Evolutionary conservation across 495 filamentous ascomycete species (phyloP).

Genomic region (Annulohypoxylon stygium): DNA sequence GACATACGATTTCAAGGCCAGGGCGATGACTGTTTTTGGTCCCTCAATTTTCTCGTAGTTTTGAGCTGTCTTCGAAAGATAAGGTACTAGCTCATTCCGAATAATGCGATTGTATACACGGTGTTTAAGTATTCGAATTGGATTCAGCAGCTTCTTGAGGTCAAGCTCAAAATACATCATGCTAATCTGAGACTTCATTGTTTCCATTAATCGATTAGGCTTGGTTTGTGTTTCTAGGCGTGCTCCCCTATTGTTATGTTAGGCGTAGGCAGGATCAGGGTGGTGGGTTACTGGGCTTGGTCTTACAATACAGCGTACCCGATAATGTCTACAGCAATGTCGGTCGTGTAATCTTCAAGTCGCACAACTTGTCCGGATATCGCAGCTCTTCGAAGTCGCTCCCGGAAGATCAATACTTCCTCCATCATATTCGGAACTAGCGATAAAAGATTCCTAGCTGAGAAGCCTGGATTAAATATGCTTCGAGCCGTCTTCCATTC

Average conservation of each 20-base stretch:
- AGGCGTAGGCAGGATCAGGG: slow-evolving; percentile 1
- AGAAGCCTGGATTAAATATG: slow-evolving; percentile 64
- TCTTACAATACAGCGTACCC: slow-evolving; percentile 57
- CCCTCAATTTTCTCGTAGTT: slow-evolving; percentile 45
- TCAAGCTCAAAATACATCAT: slow-evolving; percentile 39
- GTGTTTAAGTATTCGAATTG: slow-evolving; percentile 22
- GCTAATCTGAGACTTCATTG: slow-evolving; percentile 39
- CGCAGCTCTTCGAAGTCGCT: slow-evolving; percentile 50
- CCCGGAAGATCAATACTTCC: slow-evolving; percentile 53
- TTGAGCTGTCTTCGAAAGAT: slow-evolving; percentile 33
- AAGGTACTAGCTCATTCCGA: slow-evolving; percentile 28
- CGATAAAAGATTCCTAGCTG: slow-evolving; percentile 54
- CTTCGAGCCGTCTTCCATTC: slow-evolving; percentile 59
- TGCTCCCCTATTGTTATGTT: slow-evolving; percentile 23
- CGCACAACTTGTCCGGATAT: slow-evolving; percentile 50
- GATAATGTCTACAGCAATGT: slow-evolving; percentile 61
- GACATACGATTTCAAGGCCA: slow-evolving; percentile 45
- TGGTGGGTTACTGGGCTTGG: not conserved
- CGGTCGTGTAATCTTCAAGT: slow-evolving; percentile 51
- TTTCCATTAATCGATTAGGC: slow-evolving; percentile 34
- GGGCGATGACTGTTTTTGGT: slow-evolving; percentile 42
- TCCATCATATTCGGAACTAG: slow-evolving; percentile 59
- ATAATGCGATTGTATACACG: slow-evolving; percentile 42
- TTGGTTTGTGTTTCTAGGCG: slow-evolving; percentile 39
- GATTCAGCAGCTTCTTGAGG: slow-evolving; percentile 24